Percentiles rank a stretch among this genome's conserved stretches.
These are phyloP conservation scores for Trichoderma semiorbis DNA, from an alignment of 2,329 filamentous ascomycete genomes.

Conservation along the genomic window DNA sequence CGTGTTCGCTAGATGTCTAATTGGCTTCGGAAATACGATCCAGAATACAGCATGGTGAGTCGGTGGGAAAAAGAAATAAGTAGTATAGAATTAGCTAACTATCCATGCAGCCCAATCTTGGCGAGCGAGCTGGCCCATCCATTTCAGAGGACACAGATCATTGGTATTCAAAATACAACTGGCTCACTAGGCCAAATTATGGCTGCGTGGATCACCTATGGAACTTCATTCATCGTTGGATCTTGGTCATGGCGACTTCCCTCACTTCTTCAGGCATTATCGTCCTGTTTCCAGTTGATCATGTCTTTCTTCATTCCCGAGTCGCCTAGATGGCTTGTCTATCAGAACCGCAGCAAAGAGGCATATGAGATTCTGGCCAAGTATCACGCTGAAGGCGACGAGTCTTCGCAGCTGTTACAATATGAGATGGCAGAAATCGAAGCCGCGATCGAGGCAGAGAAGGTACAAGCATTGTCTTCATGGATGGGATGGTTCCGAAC, in stretches of 20 bases:
- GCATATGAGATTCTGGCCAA: slow-evolving; percentile 35
- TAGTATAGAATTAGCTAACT: not conserved
- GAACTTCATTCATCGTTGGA: not conserved
- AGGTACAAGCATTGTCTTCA: not conserved
- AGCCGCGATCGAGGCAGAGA: slow-evolving; percentile 31
- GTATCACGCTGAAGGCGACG: slow-evolving; percentile 35
- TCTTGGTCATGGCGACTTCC: not conserved
- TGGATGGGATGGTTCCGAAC: slow-evolving; percentile 13
- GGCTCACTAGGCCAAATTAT: not conserved
- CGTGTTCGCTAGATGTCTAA: not conserved
- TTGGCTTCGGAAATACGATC: not conserved
- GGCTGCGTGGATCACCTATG: not conserved
- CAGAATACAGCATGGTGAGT: not conserved
- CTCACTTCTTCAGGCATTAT: not conserved
- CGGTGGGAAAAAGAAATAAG: not conserved
- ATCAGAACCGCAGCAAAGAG: slow-evolving; percentile 31
- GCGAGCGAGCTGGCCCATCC: not conserved
- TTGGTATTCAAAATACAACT: not conserved
- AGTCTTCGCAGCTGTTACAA: not conserved
- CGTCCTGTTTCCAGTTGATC: slow-evolving; percentile 9
- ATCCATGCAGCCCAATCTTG: not conserved
- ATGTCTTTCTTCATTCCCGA: slow-evolving; percentile 35
- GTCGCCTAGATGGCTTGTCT: slow-evolving; percentile 32
- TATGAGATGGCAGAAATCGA: slow-evolving; percentile 39
- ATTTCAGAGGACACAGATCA: not conserved